A percentile compares a stretch with the other conserved stretches of the same genome.
These are phyloP conservation scores for Gossypium trilobum DNA, from an alignment of 441 rosid genomes.

Conservation along the genomic window DNA sequence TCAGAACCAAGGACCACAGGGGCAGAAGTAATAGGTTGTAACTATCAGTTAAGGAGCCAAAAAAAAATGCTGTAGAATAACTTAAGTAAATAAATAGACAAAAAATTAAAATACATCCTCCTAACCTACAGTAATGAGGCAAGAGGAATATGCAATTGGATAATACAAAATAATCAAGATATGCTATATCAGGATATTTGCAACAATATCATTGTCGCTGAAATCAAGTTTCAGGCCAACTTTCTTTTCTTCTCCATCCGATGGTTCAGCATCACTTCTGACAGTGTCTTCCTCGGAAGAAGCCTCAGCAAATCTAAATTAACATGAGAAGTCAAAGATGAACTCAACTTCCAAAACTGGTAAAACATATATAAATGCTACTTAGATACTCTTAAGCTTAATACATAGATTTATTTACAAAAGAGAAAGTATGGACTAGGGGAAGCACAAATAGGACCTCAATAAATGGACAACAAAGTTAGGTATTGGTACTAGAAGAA, in stretches of 20 bases:
- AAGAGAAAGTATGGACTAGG: not conserved
- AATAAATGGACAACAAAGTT: slow-evolving; percentile 9
- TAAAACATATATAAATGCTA: not conserved
- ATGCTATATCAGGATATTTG: slow-evolving; percentile 21
- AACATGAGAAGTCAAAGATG: slow-evolving; percentile 5
- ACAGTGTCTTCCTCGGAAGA: slow-evolving; percentile 49
- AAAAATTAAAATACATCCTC: not conserved
- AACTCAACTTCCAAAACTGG: not conserved
- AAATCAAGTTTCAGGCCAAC: slow-evolving; percentile 22
- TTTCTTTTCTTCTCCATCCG: slow-evolving; percentile 38
- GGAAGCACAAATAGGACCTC: not conserved
- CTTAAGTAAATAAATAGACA: not conserved
- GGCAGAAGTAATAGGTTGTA: slow-evolving; percentile 25
- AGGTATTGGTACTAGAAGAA: not conserved
- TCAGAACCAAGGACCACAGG: slow-evolving; percentile 19
- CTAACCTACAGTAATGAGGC: not conserved
- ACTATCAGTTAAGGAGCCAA: slow-evolving; percentile 22
- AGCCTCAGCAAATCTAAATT: slow-evolving; percentile 52
- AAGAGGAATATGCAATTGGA: slow-evolving; percentile 7
- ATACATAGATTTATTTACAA: not conserved
- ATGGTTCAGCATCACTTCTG: slow-evolving; percentile 32
- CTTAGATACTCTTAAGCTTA: not conserved
- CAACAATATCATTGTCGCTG: slow-evolving; percentile 5
- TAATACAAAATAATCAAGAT: slow-evolving; percentile 1
- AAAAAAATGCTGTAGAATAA: not conserved